Evolutionary conservation across 2,329 filamentous ascomycete species (phyloP).

Genomic region (Hymenoscyphus occultus): DNA sequence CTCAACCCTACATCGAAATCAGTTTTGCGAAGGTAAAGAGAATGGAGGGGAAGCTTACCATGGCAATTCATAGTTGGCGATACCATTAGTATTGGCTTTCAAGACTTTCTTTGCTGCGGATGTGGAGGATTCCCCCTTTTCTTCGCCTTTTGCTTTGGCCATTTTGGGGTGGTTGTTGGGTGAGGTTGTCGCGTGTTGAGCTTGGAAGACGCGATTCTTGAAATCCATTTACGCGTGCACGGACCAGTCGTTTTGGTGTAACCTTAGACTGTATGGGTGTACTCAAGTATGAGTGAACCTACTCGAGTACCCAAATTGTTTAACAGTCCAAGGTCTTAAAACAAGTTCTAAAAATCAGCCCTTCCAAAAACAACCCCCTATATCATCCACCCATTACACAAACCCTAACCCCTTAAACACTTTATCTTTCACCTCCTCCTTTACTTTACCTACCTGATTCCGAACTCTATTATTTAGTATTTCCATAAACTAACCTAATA

Average conservation of each 20-base stretch:
- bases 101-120: constrained; percentile 56
- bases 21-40: constrained; percentile 21
- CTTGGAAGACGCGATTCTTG: constrained; percentile 8
- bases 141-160: constrained; percentile 31
- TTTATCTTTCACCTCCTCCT: no score
- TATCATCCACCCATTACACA: no score
- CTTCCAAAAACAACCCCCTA: no score
- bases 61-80: constrained; percentile 69
- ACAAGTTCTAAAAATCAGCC: no score
- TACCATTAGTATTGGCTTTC: constrained; percentile 48
- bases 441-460: no score
- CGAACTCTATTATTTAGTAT: no score
- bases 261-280: not conserved
- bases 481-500: no score
- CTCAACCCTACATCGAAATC: constrained; percentile 69
- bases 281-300: not conserved
- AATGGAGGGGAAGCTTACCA: constrained; percentile 54
- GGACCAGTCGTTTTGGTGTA: not conserved
- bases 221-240: constrained; percentile 20
- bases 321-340: no score
- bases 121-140: constrained; percentile 57
- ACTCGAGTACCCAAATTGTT: no score
- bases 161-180: constrained; percentile 22
- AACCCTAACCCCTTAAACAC: no score
- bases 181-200: constrained; percentile 23